Evolutionary conservation across 2,329 filamentous ascomycete species (phyloP).

Genomic region (Metarhizium guizhouense): DNA sequence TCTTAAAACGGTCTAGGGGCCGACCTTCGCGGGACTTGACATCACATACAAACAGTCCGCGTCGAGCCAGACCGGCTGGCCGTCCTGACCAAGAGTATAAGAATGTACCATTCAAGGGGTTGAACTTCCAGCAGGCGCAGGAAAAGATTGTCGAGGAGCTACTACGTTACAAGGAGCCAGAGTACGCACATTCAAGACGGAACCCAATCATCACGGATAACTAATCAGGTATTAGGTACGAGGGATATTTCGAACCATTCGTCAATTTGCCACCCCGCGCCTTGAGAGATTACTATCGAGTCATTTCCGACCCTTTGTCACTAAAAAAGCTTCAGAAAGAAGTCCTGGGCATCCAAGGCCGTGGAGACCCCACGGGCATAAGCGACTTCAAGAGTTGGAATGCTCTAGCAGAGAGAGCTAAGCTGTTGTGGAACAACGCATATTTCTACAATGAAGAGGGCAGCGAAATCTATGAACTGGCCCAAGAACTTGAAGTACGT

Average conservation of each 20-base stretch:
- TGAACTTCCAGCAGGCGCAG: conserved; percentile 76
- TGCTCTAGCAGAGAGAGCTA: conserved; percentile 69
- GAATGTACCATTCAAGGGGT: conserved; percentile 55
- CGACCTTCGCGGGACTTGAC: conserved; percentile 25
- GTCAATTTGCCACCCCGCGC: conserved; percentile 66
- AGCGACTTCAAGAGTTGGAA: conserved; percentile 76
- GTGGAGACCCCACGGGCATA: conserved; percentile 51
- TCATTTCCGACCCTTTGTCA: conserved; percentile 74
- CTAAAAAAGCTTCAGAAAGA: conserved; percentile 69
- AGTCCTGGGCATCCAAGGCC: conserved; percentile 63
- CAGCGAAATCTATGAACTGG: conserved; percentile 72
- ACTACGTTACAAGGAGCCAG: conserved; percentile 57
- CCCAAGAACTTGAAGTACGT: conserved; percentile 67
- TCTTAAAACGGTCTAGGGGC: conserved; percentile 28
- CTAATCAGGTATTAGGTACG: conserved; percentile 42
- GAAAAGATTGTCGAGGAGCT: conserved; percentile 75
- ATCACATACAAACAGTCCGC: conserved; percentile 22
- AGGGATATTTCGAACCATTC: conserved; percentile 66
- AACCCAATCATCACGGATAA: background rate
- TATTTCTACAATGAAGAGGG: conserved; percentile 87
- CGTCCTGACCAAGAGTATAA: conserved; percentile 46
- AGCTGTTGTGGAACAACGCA: conserved; percentile 79
- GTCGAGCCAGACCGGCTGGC: conserved; percentile 26
- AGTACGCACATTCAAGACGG: conserved; percentile 33
- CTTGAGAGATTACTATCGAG: conserved; percentile 76